Percentiles rank a stretch among this genome's conserved stretches.
These are phyloP conservation scores for Kodamaea alishanica DNA, from an alignment of 1,139 yeast genomes.

Conservation along the genomic window DNA sequence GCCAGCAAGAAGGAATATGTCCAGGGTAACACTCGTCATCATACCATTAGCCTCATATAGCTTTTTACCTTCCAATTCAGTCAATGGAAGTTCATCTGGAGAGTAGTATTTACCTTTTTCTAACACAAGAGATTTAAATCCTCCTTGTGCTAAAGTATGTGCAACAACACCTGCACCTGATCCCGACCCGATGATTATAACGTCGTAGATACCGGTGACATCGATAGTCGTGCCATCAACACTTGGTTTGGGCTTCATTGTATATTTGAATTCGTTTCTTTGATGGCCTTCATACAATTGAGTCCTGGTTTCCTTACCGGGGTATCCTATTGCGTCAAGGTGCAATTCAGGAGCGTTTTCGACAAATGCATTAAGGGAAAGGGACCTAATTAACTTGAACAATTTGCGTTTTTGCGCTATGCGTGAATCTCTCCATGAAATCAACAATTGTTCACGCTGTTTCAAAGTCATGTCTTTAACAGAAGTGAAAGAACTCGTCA, in stretches of 20 bases:
- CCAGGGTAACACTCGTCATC: slow-evolving; percentile 32
- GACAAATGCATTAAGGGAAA: slow-evolving; percentile 25
- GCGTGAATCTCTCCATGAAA: slow-evolving; percentile 40
- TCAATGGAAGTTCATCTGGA: slow-evolving; percentile 34
- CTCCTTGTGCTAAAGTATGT: slow-evolving; percentile 44
- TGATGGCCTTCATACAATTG: slow-evolving; percentile 26
- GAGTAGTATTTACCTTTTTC: slow-evolving; percentile 52
- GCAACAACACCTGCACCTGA: slow-evolving; percentile 59
- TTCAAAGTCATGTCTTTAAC: slow-evolving; percentile 35
- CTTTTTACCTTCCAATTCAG: slow-evolving; percentile 37
- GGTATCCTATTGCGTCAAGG: slow-evolving; percentile 32
- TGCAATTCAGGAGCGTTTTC: slow-evolving; percentile 33
- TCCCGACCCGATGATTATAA: slow-evolving; percentile 54
- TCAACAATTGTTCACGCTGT: slow-evolving; percentile 29
- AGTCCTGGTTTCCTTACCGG: slow-evolving; percentile 30
- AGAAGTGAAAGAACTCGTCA: slow-evolving; percentile 34
- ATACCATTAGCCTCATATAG: slow-evolving; percentile 45
- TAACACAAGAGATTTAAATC: slow-evolving; percentile 44
- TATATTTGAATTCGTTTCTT: slow-evolving; percentile 27
- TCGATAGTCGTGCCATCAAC: slow-evolving; percentile 30
- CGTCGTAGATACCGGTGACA: slow-evolving; percentile 39
- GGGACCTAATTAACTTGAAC: slow-evolving; percentile 23
- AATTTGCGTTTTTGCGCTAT: slow-evolving; percentile 27
- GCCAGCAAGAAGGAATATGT: slow-evolving; percentile 47
- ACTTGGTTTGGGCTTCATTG: slow-evolving; percentile 32